These are phyloP conservation scores for Cercospora beticola DNA, from an alignment of 2,329 filamentous ascomycete species.

Conservation along the genomic window DNA sequence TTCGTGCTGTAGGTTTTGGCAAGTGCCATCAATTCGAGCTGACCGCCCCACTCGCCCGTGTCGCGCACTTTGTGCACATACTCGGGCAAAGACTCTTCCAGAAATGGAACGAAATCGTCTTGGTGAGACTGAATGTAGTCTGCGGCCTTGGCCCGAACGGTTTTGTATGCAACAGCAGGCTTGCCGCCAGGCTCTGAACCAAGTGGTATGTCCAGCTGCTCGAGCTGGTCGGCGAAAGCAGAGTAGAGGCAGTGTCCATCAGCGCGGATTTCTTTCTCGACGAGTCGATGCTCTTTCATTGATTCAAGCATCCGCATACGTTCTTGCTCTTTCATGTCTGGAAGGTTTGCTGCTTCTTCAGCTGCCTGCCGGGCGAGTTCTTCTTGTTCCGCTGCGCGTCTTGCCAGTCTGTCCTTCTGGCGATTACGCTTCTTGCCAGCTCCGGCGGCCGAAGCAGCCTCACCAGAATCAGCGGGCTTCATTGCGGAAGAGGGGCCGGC, in stretches of 20 bases:
- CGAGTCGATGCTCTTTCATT: conserved; percentile 63
- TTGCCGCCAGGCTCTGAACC: conserved; percentile 20
- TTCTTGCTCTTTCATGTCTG: conserved; percentile 70
- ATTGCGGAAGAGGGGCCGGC: neutral
- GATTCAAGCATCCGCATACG: conserved; percentile 66
- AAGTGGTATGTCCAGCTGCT: conserved; percentile 47
- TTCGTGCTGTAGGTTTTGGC: conserved; percentile 75
- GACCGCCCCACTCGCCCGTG: conserved; percentile 94
- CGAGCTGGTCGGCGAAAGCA: conserved; percentile 82
- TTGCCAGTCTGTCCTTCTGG: conserved; percentile 85
- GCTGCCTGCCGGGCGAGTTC: conserved; percentile 66
- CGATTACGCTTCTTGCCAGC: conserved; percentile 74
- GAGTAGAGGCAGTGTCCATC: conserved; percentile 96
- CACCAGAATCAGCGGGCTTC: neutral
- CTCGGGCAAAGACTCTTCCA: conserved; percentile 73
- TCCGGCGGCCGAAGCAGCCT: conserved; percentile 28
- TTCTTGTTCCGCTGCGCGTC: conserved; percentile 81
- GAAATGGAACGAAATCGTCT: conserved; percentile 81
- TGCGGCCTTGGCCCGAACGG: conserved; percentile 69
- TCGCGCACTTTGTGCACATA: conserved; percentile 77
- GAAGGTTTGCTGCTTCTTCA: conserved; percentile 71
- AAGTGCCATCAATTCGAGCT: conserved; percentile 83
- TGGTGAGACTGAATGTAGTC: conserved; percentile 71
- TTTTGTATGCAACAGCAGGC: conserved; percentile 54
- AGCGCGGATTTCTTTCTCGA: conserved; percentile 76